These are phyloP conservation scores for Candida tropicalis DNA, from an alignment of 1,139 yeast genomes.

Conservation along the genomic window DNA sequence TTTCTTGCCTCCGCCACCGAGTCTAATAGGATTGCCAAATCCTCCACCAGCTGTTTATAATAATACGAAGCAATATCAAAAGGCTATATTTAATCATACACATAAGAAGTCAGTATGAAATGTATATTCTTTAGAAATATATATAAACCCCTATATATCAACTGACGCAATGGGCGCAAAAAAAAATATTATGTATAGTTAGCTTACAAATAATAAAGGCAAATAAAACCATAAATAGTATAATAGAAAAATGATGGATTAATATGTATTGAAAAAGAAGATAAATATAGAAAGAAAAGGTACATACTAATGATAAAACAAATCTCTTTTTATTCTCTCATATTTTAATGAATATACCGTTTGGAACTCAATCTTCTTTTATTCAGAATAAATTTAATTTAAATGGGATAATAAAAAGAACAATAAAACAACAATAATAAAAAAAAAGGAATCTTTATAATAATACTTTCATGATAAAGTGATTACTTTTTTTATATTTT, in stretches of 20 bases:
- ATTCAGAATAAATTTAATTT: too few relatives aligned
- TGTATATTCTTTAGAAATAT: not conserved
- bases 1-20: slow-evolving; percentile 41
- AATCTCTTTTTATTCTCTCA: too few relatives aligned
- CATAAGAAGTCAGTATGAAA: not conserved
- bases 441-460: too few relatives aligned
- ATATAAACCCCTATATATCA: not conserved
- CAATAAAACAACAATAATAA: too few relatives aligned
- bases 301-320: too few relatives aligned
- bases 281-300: not conserved
- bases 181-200: too few relatives aligned
- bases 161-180: slow-evolving; percentile 2
- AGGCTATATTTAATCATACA: slow-evolving; percentile 20
- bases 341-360: not conserved
- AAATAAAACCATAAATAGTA: not conserved
- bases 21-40: slow-evolving; percentile 29
- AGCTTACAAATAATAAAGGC: too few relatives aligned
- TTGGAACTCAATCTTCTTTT: too few relatives aligned
- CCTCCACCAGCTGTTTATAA: slow-evolving; percentile 40
- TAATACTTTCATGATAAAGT: too few relatives aligned
- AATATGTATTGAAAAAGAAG: not conserved
- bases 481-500: too few relatives aligned
- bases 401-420: too few relatives aligned
- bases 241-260: slow-evolving; percentile 4
- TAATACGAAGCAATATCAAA: slow-evolving; percentile 24